Base-by-base conservation (phyloP, 371 early-diverging fungal species). In the Conidiobolus incongruus region DNA sequence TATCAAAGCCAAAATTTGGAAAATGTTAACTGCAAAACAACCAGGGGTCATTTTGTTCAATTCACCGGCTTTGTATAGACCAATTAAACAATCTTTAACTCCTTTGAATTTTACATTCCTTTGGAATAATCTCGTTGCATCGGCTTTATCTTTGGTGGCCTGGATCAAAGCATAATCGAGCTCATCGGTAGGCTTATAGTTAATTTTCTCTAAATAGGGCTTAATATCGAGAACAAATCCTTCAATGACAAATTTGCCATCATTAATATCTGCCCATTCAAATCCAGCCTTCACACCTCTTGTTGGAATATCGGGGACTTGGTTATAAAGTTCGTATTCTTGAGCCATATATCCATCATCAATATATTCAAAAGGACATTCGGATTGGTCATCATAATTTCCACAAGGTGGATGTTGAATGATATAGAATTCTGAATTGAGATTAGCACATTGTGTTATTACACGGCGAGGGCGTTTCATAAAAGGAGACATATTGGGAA, bases 31-130 rank as follows among this genome's bases (percentile, higher is more conserved):
- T 1, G 78, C 70, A 46, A 90, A 75, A 63, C 95, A 92, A 11
- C 92, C 91, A 21, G 69, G 66, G 2, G 85, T 74, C 16, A 79
- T 69, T 49, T 72, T 76, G 45, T 80, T 73, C 40, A 94, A 67
- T 42, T 72, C 65, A 33, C 92, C 93, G 3, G 81, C 76, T 24
- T 53, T 51, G 47, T 74, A 81, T 44, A 72, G 71, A 5, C 55
- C 53, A 2, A 60, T 56, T 12, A 85, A 47, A 47, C 86, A 85
- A 22, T 62, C 48, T 23, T 62, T 59, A 1, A 67, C 49, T 0
- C 49, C 47, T 49, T 65, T 68, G 35, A 77, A 47, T 2, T 63
- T 56, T 4, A 61, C 48, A 5, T 54, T 59, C 15, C 70, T 55
- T 53, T 64, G 64, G 46, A 80, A 76, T 33, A 68, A 44, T 41